Evolutionary conservation across 2,329 filamentous ascomycete genomes (phyloP), one percentile per base, ranked within the genome.

Genomic region (Phialophora chinensis): DNA sequence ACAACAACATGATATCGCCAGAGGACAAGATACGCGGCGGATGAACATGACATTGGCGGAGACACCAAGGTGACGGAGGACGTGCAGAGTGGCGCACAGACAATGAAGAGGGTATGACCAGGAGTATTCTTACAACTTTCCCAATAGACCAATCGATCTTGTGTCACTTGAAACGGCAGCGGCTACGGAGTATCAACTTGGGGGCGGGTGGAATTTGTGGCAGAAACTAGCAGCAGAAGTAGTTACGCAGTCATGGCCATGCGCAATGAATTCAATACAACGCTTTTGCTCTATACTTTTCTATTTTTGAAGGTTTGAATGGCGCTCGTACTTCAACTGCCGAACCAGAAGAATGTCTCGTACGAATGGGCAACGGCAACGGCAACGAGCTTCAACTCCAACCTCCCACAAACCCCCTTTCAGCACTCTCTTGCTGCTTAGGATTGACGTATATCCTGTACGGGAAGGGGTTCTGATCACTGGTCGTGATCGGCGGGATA

Each of bases 401-500:
- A 67, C 92, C 87, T 29, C 91, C 90, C 3, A 61, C 47, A 80
- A 94, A 92, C 1, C 47, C 91, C 85, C 64, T 89, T 87, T 57
- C 91, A 88, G 92, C 92, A 94, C 60, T 89, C 86, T 72, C 70
- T 69, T 91, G 89, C 66, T 89, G 85, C 74, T 92, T 92, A 65
- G 92, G 92, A 75, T 96, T 95, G 66, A 98, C 88, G 68, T 90
- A 86, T 75, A 98, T 96, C 78, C 93, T 90, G 79, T 96, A 98
- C 0, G 94, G 94, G 75, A 98, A 99, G 0, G 95, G 94, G 77
- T 98, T 98, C 56, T 91, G 84, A 69, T 94, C 92, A 75, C 89
- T 93, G 25, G 93, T 95, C 8, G 93, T 97, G 74, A 98, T 98
- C 59, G 94, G 95, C 1, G 95, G 95, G 71, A 99, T 98, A 78